phyloP scores from a whole-genome alignment of 129 eudicot species.

The Chrysanthemum makinoi region DNA sequence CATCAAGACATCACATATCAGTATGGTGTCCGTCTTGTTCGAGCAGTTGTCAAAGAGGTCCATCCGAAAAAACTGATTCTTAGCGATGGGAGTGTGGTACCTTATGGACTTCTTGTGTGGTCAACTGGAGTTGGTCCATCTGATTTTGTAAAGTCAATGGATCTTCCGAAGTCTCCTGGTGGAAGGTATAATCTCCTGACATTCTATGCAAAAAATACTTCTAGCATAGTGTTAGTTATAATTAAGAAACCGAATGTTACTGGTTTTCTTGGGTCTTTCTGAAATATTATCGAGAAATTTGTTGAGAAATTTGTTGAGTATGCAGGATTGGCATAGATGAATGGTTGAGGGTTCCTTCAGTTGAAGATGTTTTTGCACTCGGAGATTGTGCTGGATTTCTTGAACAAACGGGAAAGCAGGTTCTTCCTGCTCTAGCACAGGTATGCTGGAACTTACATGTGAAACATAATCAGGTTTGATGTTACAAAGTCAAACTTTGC shows the following conservation, averaged over 20 bases:
- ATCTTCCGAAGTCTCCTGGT: constrained; percentile 81
- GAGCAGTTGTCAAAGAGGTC: constrained; percentile 91
- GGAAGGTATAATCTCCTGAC: constrained; percentile 55
- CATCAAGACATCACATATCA: constrained; percentile 14
- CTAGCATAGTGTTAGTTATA: not conserved
- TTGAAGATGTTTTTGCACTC: constrained; percentile 86
- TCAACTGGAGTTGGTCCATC: constrained; percentile 98
- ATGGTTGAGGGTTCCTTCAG: constrained; percentile 86
- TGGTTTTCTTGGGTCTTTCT: not conserved
- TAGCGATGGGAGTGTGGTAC: constrained; percentile 87
- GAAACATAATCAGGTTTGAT: not conserved
- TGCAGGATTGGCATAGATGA: constrained; percentile 86
- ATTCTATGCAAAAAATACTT: not conserved
- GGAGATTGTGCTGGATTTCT: constrained; percentile 99
- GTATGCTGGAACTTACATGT: constrained; percentile 36
- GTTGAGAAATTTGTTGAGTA: not conserved
- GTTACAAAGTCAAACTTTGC: constrained; percentile 17
- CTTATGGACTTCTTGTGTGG: constrained; percentile 96
- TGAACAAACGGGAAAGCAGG: constrained; percentile 74
- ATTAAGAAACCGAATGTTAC: not conserved
- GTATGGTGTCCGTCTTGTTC: constrained; percentile 89
- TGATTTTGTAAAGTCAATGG: constrained; percentile 63
- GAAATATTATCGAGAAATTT: not conserved
- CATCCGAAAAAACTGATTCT: constrained; percentile 59
- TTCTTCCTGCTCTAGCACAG: constrained; percentile 99